These are phyloP conservation scores for Citrullus mucosospermus DNA, from an alignment of 306 rosid species.

Conservation along the genomic window DNA sequence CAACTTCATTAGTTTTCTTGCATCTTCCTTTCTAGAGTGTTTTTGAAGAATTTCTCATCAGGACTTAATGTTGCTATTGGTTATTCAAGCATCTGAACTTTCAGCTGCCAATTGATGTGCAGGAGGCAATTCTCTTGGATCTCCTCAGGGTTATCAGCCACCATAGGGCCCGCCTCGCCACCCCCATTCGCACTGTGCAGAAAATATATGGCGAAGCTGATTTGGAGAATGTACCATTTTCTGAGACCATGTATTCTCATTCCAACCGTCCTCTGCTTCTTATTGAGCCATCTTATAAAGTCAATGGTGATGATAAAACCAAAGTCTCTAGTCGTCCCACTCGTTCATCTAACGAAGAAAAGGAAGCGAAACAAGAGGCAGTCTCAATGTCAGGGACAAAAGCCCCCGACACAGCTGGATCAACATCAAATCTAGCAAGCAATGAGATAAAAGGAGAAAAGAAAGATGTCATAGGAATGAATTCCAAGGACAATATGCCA, in stretches of 20 bases:
- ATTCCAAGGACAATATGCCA: conserved; percentile 23
- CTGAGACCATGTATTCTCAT: conserved; percentile 48
- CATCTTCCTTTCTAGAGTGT: neutral
- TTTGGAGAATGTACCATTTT: conserved; percentile 66
- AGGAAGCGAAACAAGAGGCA: conserved; percentile 44
- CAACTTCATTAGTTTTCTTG: neutral
- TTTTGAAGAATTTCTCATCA: neutral
- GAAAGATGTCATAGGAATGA: conserved; percentile 24
- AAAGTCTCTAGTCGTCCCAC: conserved; percentile 45
- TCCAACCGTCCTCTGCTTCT: conserved; percentile 60
- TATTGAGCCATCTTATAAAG: conserved; percentile 66
- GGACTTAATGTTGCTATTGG: neutral
- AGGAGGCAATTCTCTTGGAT: conserved; percentile 94
- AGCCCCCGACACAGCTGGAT: conserved; percentile 13
- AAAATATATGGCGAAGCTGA: conserved; percentile 58
- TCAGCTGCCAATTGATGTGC: conserved; percentile 14
- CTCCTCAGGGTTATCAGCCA: conserved; percentile 91
- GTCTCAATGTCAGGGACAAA: conserved; percentile 20
- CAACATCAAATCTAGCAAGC: conserved; percentile 13
- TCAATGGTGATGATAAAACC: conserved; percentile 62
- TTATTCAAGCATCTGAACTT: neutral
- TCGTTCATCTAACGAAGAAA: conserved; percentile 42
- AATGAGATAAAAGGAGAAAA: conserved; percentile 32
- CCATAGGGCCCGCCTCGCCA: conserved; percentile 88
- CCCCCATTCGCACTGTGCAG: conserved; percentile 96